These are phyloP conservation scores for Rhododendron ferrugineum DNA, from an alignment of 148 eudicot genomes.

Conservation along the genomic window DNA sequence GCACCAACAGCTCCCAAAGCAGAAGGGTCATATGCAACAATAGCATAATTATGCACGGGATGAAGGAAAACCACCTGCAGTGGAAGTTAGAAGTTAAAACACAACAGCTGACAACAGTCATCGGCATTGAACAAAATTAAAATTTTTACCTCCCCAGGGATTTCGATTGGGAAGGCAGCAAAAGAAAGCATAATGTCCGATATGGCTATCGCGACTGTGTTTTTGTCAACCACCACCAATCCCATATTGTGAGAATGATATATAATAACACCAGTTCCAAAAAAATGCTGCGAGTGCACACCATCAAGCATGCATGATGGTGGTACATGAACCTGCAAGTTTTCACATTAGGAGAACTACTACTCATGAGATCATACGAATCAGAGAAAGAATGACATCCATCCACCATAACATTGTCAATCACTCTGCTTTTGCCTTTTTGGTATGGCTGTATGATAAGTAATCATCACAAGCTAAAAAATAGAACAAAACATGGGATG, in stretches of 20 bases:
- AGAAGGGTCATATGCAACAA: constrained; percentile 89
- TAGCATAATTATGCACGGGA: constrained; percentile 91
- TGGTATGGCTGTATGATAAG: not conserved
- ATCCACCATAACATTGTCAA: not conserved
- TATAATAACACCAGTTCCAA: constrained; percentile 90
- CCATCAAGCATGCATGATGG: constrained; percentile 97
- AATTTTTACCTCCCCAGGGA: constrained; percentile 78
- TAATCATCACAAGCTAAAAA: not conserved
- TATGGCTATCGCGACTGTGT: constrained; percentile 83
- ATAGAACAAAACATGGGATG: not conserved
- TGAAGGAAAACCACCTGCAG: constrained; percentile 92
- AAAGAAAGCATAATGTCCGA: constrained; percentile 93
- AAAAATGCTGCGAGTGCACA: constrained; percentile 85
- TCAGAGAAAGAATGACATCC: not conserved
- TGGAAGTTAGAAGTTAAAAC: constrained; percentile 13
- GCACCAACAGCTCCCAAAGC: constrained; percentile 81
- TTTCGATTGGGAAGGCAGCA: constrained; percentile 94
- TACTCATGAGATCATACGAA: not conserved
- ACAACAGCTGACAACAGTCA: constrained; percentile 1
- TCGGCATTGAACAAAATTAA: not conserved
- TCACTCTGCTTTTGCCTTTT: not conserved
- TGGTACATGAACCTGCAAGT: constrained; percentile 88
- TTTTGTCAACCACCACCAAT: constrained; percentile 89
- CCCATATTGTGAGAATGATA: constrained; percentile 88
- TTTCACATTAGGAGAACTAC: not conserved